phyloP scores from a whole-genome alignment of 2,329 filamentous ascomycete species.

The Coniochaeta sp. region DNA sequence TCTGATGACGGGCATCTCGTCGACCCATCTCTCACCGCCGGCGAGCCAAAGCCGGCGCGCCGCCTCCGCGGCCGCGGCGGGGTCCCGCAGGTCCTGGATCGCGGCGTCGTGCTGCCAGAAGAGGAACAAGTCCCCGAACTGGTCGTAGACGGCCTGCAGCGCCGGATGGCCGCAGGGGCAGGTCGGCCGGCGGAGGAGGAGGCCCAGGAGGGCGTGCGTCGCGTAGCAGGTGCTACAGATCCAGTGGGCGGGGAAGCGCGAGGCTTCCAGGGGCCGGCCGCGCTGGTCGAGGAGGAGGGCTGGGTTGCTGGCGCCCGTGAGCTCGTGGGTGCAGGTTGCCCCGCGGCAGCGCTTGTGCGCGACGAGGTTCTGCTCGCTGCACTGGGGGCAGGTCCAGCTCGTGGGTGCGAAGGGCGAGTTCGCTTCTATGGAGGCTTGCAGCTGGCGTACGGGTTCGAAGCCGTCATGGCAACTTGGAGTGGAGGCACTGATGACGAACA shows the following conservation, averaged over 20 bases:
- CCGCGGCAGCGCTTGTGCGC: neutral
- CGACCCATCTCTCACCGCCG: slow-evolving; percentile 11
- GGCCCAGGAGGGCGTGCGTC: slow-evolving; percentile 9
- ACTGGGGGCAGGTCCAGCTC: neutral
- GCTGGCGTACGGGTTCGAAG: neutral
- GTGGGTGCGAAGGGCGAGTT: neutral
- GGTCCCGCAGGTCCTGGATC: slow-evolving; percentile 13
- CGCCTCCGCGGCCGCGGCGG: slow-evolving; percentile 13
- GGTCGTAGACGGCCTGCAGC: slow-evolving; percentile 18
- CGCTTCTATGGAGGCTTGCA: neutral
- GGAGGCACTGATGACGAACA: neutral
- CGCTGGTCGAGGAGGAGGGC: slow-evolving; percentile 3
- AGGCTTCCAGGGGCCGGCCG: slow-evolving; percentile 5
- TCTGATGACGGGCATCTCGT: slow-evolving; percentile 3
- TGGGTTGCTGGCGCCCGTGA: too few species aligned
- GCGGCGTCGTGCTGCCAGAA: slow-evolving; percentile 16
- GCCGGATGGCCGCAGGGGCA: slow-evolving; percentile 12
- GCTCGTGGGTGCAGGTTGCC: neutral
- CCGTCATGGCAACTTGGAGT: too few species aligned
- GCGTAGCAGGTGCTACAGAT: slow-evolving; percentile 15
- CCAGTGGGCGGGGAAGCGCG: slow-evolving; percentile 15
- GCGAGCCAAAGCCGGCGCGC: slow-evolving; percentile 13
- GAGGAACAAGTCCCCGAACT: slow-evolving; percentile 17
- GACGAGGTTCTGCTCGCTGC: neutral
- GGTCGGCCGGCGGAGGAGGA: slow-evolving; percentile 5